Evolutionary conservation across 2,329 filamentous ascomycete genomes (phyloP).

Genomic region (Talaromyces sp.): DNA sequence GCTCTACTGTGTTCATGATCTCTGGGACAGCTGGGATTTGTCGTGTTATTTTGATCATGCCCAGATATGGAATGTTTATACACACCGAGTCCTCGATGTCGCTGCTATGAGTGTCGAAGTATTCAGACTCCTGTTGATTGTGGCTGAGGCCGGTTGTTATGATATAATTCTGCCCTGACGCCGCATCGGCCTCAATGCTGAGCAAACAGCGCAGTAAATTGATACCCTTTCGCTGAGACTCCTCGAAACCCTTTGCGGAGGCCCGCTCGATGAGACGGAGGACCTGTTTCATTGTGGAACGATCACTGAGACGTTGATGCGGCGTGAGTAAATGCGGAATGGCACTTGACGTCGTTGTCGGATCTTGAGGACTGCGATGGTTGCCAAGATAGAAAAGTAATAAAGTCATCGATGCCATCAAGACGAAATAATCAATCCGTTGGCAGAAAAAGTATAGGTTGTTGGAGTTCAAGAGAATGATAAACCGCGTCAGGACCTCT

Average conservation of each 20-base stretch:
- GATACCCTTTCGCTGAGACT: conserved; percentile 7
- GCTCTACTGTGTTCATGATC: neutral
- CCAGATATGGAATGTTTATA: conserved; percentile 10
- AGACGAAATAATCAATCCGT: conserved; percentile 5
- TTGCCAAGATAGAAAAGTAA: conserved; percentile 1
- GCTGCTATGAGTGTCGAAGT: neutral
- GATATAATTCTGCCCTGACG: neutral
- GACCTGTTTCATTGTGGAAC: conserved; percentile 1
- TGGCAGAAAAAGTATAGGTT: conserved; percentile 1
- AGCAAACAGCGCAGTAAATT: conserved; percentile 7
- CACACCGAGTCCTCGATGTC: neutral
- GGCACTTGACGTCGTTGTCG: neutral
- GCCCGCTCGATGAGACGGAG: neutral
- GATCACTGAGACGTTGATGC: neutral
- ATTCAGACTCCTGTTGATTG: neutral
- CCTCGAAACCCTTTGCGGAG: neutral
- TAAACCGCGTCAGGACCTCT: conserved; percentile 9
- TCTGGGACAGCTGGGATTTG: neutral
- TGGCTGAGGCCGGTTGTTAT: neutral
- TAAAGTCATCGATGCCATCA: conserved; percentile 10
- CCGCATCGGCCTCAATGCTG: conserved; percentile 8
- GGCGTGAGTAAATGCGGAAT: neutral
- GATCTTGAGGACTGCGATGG: neutral
- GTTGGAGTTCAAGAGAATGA: neutral
- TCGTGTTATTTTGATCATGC: conserved; percentile 3